Evolutionary conservation across 352 stramenopile species (phyloP), one percentile per base, ranked within the genome.

Genomic region (Plasmopara viticola): DNA sequence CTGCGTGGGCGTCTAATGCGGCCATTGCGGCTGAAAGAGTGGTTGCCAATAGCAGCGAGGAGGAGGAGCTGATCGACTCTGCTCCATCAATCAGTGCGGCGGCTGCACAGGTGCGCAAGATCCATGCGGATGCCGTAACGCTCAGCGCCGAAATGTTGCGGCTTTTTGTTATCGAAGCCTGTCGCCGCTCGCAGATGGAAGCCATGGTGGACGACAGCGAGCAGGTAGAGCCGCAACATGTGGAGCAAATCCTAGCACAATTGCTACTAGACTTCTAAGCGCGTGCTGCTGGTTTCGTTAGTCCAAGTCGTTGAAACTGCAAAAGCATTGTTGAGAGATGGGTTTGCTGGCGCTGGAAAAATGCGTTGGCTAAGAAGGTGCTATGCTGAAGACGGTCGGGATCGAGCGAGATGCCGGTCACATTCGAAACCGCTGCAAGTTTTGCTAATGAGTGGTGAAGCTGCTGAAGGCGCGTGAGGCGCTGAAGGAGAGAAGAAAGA

Each of bases 141-240:
- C 59, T 94, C 29, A 89, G 74, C 61, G 65, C 68, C 47, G 83
- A 94, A 49, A 78, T 82, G 59, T 53, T 94, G 54, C 68, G 76
- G 10, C 64, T 91, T n/a, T 87, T 94, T 35, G 69, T 86, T 48
- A 34, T 90, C 18, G 78, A 91, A 40, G 83, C 83, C 4, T 48
- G 91, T 9, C 77, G 68, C 15, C 78, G 83, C 51, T 78, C 83
- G n/a, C 83, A 94, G 56, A 87, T 90, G 67, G 83, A 94, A 48
- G 83, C 83, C 34, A 91, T 90, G 81, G 78, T 94, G 30, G 83
- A 94, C 51, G 83, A 90, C 41, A 90, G 77, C 56, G 58, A 71
- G 20, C 61, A 66, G 8, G 68, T 91, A 8, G 78, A 94, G 56
- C 75, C 80, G 35, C 73, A 83, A 29, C 83, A 94, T 41, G 42